Evolutionary conservation across 352 stramenopile species (phyloP), one percentile per base, ranked within the genome.

Genomic region (Pythium rishiriense): DNA sequence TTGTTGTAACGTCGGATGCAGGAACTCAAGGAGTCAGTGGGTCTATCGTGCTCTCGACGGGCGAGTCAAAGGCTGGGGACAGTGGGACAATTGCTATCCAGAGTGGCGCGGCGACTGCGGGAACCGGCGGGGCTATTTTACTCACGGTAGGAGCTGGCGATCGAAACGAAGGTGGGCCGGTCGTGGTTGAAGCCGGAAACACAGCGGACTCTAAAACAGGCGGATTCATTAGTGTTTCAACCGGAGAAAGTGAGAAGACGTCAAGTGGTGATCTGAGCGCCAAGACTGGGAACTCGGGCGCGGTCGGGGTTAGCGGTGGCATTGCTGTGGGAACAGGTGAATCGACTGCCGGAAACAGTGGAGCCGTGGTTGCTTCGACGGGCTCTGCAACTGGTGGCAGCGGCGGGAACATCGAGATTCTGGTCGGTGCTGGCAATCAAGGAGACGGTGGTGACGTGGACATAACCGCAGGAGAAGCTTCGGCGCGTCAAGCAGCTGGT

Each of bases 121-220:
- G 84, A 6, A 73, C 78, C 49, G 81, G 77, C 17, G 87, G 87
- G 39, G 62, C 77, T 24, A 63, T 96, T 31, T 51, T 76, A 58
- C 35, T 88, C 1, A 53, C 62, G 52, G 81, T 89, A 55, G 87
- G 87, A n/a, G 59, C 68, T 43, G 90, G 91, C 39, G 76, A 95
- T 64, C 79, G 83, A 29, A 90, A 87, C 26, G 77, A 94, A 72
- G 94, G 94, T 35, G 93, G 91, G 6, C 58, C 84, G 10, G 64
- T 98, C 2, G 74, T 73, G 11, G 45, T 97, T 19, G 68, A 81
- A 58, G 79, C 91, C 52, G 94, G 94, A 24, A 78, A 61, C 24
- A 94, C 83, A 14, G 72, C 68, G 3, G 85, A 92, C 47, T 79
- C 78, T 8, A 71, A 73, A 25, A 88, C 76, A n/a, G 85, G 85